Evolutionary conservation across 371 early-diverging fungal genomes (phyloP).

Genomic region (Lichtheimia corymbifera): DNA sequence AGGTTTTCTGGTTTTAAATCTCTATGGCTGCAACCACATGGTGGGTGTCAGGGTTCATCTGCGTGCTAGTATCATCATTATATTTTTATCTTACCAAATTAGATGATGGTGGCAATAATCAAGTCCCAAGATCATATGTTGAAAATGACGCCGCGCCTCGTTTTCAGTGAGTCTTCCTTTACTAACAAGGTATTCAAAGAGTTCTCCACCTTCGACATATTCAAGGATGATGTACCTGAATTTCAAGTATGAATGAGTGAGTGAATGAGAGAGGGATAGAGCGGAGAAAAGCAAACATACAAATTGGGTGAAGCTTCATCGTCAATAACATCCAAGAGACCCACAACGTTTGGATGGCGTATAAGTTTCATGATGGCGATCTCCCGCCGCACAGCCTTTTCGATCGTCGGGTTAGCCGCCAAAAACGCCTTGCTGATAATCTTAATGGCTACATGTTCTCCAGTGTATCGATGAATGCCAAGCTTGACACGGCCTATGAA

Average conservation of each 20-base stretch:
- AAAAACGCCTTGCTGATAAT: slow-evolving; percentile 51
- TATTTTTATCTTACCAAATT: slow-evolving; percentile 33
- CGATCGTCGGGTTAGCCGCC: slow-evolving; percentile 56
- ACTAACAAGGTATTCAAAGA: slow-evolving; percentile 52
- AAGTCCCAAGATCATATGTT: slow-evolving; percentile 93
- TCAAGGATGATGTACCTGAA: slow-evolving; percentile 44
- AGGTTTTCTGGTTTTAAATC: slow-evolving; percentile 97
- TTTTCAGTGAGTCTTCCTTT: slow-evolving; percentile 61
- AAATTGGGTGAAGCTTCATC: slow-evolving; percentile 63
- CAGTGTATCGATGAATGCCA: slow-evolving; percentile 44
- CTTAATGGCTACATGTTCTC: slow-evolving; percentile 53
- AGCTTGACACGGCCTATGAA: slow-evolving; percentile 47
- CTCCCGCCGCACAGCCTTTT: slow-evolving; percentile 70
- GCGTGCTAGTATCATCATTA: too few relatives aligned
- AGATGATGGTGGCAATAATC: slow-evolving; percentile 86
- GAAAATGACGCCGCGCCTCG: slow-evolving; percentile 91
- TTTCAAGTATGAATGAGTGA: background rate
- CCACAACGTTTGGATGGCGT: slow-evolving; percentile 71
- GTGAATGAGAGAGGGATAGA: background rate
- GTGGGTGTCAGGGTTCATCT: too few relatives aligned
- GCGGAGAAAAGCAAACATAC: slow-evolving; percentile 42
- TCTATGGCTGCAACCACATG: slow-evolving; percentile 71
- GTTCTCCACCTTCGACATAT: slow-evolving; percentile 53
- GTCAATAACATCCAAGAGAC: slow-evolving; percentile 73
- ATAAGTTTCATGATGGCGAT: slow-evolving; percentile 77